These are phyloP conservation scores for Stagonosporopsis tanaceti DNA, from an alignment of 2,329 filamentous ascomycete species.

Conservation along the genomic window DNA sequence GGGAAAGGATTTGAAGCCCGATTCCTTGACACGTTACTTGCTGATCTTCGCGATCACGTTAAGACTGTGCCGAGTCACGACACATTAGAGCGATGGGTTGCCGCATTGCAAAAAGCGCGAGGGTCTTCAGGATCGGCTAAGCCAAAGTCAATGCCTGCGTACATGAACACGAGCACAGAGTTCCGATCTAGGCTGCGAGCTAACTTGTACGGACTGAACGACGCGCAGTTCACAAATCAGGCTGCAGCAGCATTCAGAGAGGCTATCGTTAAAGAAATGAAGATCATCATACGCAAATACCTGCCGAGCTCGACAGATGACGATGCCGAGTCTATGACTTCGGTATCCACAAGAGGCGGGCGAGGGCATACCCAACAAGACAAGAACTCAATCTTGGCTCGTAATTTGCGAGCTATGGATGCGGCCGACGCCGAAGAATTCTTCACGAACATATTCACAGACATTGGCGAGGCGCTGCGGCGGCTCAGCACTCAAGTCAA, in stretches of 20 bases:
- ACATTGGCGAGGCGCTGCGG: conserved; percentile 85
- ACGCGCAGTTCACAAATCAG: conserved; percentile 78
- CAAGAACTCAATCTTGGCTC: conserved; percentile 85
- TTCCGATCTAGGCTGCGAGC: conserved; percentile 75
- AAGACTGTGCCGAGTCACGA: conserved; percentile 74
- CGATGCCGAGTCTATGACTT: conserved; percentile 88
- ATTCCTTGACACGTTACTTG: conserved; percentile 79
- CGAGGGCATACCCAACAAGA: conserved; percentile 78
- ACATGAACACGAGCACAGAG: conserved; percentile 75
- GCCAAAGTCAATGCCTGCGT: conserved; percentile 74
- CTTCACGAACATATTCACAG: conserved; percentile 82
- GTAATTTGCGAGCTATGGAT: conserved; percentile 85
- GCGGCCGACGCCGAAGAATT: conserved; percentile 84
- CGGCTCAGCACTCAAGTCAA: conserved; percentile 91
- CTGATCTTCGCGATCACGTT: conserved; percentile 82
- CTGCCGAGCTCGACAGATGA: conserved; percentile 94
- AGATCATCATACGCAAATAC: conserved; percentile 81
- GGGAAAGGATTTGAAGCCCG: conserved; percentile 85
- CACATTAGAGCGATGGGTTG: conserved; percentile 85
- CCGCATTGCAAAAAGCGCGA: conserved; percentile 74
- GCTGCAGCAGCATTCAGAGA: conserved; percentile 88
- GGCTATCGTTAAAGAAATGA: conserved; percentile 83
- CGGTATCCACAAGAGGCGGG: conserved; percentile 77
- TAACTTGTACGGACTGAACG: conserved; percentile 79
- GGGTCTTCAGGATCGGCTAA: conserved; percentile 72